Base-by-base conservation (phyloP, 176 grass and related monocot genomes). In the Otatea glauca region DNA sequence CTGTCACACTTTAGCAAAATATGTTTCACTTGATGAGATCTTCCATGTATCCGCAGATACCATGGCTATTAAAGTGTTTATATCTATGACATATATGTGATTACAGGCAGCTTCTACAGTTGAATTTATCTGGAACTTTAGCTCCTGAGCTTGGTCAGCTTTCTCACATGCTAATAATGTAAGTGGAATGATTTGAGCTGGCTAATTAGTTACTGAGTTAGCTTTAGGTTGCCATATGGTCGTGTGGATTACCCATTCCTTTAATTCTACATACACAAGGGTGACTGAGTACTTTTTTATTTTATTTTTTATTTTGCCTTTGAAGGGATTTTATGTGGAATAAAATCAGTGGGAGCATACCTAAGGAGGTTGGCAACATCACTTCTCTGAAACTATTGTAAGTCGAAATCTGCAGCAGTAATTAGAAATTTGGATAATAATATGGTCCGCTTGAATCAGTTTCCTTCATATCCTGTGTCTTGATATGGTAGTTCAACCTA, bases 261-360 rank as follows among this genome's bases (percentile, higher is more conserved):
- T 66, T 77, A 61, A 39, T 38, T 14, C 9, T 61, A 70, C 74
- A 68, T 59, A 48, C 41, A 74, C 39, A 55, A 74, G 72, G 15
- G 9, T 14, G 3, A 50, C 25, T 78, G 49, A 70, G 2, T 64
- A 53, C 44, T 32, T 13, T 10, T 37, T 68, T n/a, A n/a, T n/a
- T 45, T 85, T 60, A 0, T 47, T 37, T 66, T 16, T 48, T 29
- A n/a, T 50, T 50, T 71, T 87, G 74, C 5, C 20, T 90, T 74
- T 85, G 72, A 89, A 94, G 92, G 87, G 92, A 94, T 88, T 84
- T 94, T 86, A 94, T 94, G 92, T 94, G 92, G 92, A 94, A 94
- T 77, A 4, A 7, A 16, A 94, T 94, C 43, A 38, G 54, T 24
- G 90, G 92, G 74, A 65, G 70, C 79, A 94, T 94, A 69, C 92